Percentiles rank a stretch among this genome's conserved stretches.
Evolutionary conservation across 108 stramenopile genomes (phyloP).

Genomic region (Epipyxis sp.): DNA sequence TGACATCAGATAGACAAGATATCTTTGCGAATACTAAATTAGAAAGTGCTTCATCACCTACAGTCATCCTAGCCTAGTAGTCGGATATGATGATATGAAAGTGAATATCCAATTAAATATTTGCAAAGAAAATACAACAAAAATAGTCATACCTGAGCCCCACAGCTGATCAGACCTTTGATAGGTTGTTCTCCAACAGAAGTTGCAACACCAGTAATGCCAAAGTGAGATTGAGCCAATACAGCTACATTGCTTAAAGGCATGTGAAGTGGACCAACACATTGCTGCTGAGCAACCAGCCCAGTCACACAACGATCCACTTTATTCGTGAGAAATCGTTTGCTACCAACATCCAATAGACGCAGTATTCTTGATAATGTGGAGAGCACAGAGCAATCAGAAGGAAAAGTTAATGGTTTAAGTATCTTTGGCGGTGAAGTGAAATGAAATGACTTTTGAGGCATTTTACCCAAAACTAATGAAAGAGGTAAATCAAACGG

Average conservation of each 20-base stretch:
- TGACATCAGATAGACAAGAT: conserved; percentile 82
- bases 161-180: conserved; percentile 83
- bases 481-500: conserved; percentile 93
- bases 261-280: conserved; percentile 95
- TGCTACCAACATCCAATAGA: conserved; percentile 88
- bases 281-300: conserved; percentile 96
- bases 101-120: not conserved
- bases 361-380: conserved; percentile 83
- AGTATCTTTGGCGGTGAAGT: not conserved
- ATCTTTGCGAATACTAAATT: conserved; percentile 97
- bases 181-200: conserved; percentile 97
- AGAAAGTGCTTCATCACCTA: conserved; percentile 96
- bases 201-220: conserved; percentile 86
- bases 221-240: conserved; percentile 87
- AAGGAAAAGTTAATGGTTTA: conserved; percentile 58
- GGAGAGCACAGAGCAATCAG: conserved; percentile 55
- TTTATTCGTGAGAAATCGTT: conserved; percentile 98
- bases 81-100: not conserved
- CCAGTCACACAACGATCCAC: conserved; percentile 98
- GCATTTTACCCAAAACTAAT: conserved; percentile 94
- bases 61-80: not conserved
- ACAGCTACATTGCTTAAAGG: conserved; percentile 93
- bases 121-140: conserved; percentile 74
- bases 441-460: conserved; percentile 91
- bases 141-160: no score